Percentiles rank a stretch among this genome's conserved stretches.
Conservation (phyloP, 2,329 filamentous ascomycete genomes). For the Apiospora marii region DNA sequence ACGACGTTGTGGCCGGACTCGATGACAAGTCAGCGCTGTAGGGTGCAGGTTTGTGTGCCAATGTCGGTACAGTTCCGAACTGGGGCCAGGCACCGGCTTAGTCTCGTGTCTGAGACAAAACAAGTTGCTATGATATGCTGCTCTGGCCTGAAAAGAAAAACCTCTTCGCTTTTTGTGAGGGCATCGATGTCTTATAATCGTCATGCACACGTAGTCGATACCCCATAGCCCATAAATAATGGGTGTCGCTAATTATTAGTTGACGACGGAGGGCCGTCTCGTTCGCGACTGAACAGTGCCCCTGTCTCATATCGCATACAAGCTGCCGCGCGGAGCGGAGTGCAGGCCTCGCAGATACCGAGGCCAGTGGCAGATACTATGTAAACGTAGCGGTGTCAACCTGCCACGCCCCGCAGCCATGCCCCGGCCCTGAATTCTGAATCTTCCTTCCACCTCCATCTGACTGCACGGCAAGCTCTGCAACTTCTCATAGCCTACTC, state of each 20-base stretch:
- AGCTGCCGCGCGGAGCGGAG: not conserved
- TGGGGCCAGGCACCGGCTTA: not conserved
- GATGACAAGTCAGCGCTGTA: rapidly evolving
- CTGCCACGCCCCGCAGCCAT: not conserved
- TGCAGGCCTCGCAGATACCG: not conserved
- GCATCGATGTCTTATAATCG: not conserved
- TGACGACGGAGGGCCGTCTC: not conserved
- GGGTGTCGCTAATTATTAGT: not conserved
- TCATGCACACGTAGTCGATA: not conserved
- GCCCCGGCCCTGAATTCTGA: not conserved
- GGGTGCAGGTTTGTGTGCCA: not conserved
- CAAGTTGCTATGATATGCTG: not conserved
- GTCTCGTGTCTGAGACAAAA: not conserved
- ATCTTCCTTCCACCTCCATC: not conserved
- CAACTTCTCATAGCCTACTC: no score
- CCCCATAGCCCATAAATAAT: not conserved
- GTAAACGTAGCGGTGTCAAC: not conserved
- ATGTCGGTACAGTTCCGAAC: not conserved
- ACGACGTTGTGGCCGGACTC: not conserved
- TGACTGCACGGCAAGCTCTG: no score
- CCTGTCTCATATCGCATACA: not conserved
- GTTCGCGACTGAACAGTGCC: not conserved
- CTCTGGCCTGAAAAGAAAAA: not conserved
- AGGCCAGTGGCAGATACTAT: not conserved
- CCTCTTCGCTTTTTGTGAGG: not conserved